These are phyloP conservation scores for Ustilago xerochloae DNA, from an alignment of 1,284 basidiomycete species.

Conservation along the genomic window DNA sequence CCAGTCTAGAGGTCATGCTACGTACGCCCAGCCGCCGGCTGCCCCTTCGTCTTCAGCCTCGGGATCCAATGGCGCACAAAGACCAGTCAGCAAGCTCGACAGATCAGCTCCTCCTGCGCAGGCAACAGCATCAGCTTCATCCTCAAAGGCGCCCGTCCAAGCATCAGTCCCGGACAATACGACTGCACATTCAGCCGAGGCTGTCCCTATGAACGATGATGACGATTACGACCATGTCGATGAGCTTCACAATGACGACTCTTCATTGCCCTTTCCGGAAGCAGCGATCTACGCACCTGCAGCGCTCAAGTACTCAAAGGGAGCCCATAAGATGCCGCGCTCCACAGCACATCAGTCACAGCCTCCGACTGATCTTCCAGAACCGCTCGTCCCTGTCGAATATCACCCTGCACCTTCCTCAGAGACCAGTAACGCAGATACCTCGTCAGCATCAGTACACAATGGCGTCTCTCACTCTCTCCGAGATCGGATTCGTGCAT, in stretches of 20 bases:
- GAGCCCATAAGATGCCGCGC: conserved; percentile 39
- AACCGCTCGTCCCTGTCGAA: conserved; percentile 15
- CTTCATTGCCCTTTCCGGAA: conserved; percentile 32
- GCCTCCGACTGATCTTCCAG: conserved; percentile 6
- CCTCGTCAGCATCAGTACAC: conserved; percentile 13
- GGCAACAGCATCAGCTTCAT: not conserved
- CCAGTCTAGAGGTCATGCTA: conserved; percentile 16
- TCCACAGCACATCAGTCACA: not conserved
- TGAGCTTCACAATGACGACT: not conserved
- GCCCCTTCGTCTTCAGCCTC: not conserved
- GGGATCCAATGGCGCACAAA: not conserved
- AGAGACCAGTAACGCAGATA: not conserved
- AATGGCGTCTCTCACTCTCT: conserved; percentile 27
- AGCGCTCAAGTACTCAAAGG: conserved; percentile 50
- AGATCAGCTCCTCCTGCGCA: not conserved
- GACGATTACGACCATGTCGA: not conserved
- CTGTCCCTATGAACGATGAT: not conserved
- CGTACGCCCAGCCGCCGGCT: conserved; percentile 17
- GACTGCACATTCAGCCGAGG: not conserved
- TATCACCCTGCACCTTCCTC: conserved; percentile 12
- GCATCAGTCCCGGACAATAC: not conserved
- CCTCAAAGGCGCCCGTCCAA: not conserved
- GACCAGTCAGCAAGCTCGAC: not conserved
- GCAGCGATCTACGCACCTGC: conserved; percentile 47
- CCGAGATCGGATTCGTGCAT: conserved; percentile 20